Evolutionary conservation across 139 green algal genomes (phyloP), one percentile per base, ranked within the genome.

Genomic region (Tetradesmus lagerheimii): DNA sequence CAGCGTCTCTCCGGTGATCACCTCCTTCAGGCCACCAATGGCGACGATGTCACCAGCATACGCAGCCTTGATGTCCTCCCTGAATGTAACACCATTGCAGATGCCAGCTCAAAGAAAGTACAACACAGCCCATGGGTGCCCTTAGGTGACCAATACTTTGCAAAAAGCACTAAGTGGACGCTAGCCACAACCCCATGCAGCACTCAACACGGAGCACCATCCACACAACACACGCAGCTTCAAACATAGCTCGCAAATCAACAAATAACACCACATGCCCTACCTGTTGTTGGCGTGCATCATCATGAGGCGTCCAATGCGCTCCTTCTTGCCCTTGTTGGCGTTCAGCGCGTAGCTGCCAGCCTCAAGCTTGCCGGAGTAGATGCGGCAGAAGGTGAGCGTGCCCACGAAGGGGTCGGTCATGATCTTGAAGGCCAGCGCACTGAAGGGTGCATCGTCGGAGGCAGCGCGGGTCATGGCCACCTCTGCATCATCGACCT

Each of bases 351-450:
- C 96, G 91, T 99, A 99, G 8, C 96, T 96, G 78, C 98, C 98
- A 0, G 94, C 92, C 89, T 96, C 93, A 37, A 97, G 87, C 39
- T 90, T 92, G 66, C 95, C 94, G 85, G 82, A 31, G 96, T 99
- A 99, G 75, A 99, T 95, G 86, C 98, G 96, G 82, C 95, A 93
- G 94, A 99, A 99, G 78, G 98, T 99, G 74, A 99, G 94, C 15
- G 95, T 97, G 62, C 97, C 97, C 1, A 99, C 97, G 89, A 99
- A 99, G 66, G 96, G 96, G 92, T 99, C 98, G 0, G 97, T 97
- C 96, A 99, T 99, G 92, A 99, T 98, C 96, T 99, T 99, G 96
- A 99, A 99, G 85, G 98, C 98, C 77, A 99, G 96, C 12, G 92
- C 98, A 16, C 94, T 96, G 93, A 99, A 99, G 27, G 98, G 95